A percentile compares a stretch with the other conserved stretches of the same genome.
Conservation (phyloP, 345 rosid genomes). For the Pistacia integerrima region DNA sequence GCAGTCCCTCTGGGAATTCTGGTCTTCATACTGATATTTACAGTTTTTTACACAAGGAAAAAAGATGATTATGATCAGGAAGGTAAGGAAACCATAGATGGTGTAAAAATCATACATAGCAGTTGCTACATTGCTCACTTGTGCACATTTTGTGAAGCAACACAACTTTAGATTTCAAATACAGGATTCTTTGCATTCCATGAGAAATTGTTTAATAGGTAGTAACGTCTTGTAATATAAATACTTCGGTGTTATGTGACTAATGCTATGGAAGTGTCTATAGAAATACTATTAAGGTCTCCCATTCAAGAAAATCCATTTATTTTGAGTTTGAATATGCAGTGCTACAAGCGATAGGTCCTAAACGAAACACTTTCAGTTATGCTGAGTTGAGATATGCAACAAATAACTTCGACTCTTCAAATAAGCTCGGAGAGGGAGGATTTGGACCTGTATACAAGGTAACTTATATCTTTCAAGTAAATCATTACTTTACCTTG, state of each 20-base stretch:
- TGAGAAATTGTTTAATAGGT: too few relatives aligned
- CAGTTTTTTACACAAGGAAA: not conserved
- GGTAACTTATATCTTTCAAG: slow-evolving; percentile 18
- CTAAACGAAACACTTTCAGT: slow-evolving; percentile 35
- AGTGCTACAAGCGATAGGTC: slow-evolving; percentile 32
- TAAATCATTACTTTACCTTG: not conserved
- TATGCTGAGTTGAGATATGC: slow-evolving; percentile 36
- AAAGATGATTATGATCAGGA: slow-evolving; percentile 22
- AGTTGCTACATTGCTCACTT: not conserved
- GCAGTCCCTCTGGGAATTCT: slow-evolving; percentile 12
- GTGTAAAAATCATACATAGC: not conserved
- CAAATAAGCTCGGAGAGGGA: slow-evolving; percentile 46
- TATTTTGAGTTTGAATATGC: slow-evolving; percentile 14
- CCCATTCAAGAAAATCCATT: not conserved
- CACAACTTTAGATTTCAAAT: not conserved
- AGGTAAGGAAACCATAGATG: not conserved
- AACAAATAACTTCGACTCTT: slow-evolving; percentile 34
- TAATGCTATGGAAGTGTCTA: not conserved
- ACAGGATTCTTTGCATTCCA: too few relatives aligned
- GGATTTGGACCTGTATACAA: slow-evolving; percentile 45
- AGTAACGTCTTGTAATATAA: too few relatives aligned
- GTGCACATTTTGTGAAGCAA: too few relatives aligned
- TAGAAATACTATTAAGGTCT: too few relatives aligned
- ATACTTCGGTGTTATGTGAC: not conserved
- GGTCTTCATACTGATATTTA: slow-evolving; percentile 13